Evolutionary conservation across 441 rosid genomes (phyloP), one percentile per base, ranked within the genome.

Genomic region (Adansonia madagascariensis): DNA sequence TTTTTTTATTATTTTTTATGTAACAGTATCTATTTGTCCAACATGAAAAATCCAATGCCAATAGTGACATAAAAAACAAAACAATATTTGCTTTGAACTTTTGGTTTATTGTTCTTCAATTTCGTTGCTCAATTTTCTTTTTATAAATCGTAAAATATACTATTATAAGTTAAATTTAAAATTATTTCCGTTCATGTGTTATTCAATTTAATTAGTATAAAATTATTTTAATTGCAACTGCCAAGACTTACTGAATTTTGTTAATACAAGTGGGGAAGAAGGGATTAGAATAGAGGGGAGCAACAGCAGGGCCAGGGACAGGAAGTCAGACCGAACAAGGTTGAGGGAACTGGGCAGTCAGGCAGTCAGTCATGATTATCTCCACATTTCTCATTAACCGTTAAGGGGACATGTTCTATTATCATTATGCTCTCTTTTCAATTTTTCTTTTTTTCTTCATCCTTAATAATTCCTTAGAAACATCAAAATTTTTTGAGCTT

Each of bases 331-430:
- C 31, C 31, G 43, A 27, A 61, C 44, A 31, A 17, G 75, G 50
- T 12, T 17, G 8, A 7, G 8, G 20, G 18, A 44, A 8, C 11
- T 12, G 6, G 12, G 4, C 53, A 49, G 61, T 22, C 5, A 11
- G 41, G 4, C 12, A 12, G n/a, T 7, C 27, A 6, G 14, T 55
- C 49, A 72, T 72, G 50, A 72, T 72, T 72, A 35, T 12, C n/a
- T 56, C 64, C 75, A 72, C 50, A 55, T 53, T 72, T 56, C 50
- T 39, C 62, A 72, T 35, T 35, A 8, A 10, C 75, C 4, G 20
- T 62, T 27, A 27, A 62, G 67, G 44, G 2, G 43, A 10, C 44
- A 62, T 62, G 11, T 31, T 61, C 31, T 27, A 27, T 27, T 60
- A 61, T 61, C 8, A 61, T 61, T 27, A 27, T 6, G 9, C 43